phyloP scores from a whole-genome alignment of 169 alveolate species.

The Plasmodium vinckei region DNA sequence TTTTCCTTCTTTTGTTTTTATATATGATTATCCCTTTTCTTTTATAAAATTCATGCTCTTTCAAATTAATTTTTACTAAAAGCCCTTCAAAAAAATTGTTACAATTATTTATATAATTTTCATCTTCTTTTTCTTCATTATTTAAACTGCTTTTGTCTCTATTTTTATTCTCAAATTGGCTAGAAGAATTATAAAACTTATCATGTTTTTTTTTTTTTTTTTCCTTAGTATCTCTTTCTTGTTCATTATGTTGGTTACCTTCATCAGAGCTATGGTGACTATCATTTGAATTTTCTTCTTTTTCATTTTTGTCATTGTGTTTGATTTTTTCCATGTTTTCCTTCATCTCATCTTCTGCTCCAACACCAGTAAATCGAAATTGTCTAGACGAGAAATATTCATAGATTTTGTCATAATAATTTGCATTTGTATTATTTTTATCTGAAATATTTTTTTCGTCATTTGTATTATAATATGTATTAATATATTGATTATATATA shows the following conservation, averaged over 20 bases:
- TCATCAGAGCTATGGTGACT: background rate
- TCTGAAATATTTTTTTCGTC: background rate
- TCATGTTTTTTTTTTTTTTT: background rate
- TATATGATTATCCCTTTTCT: conserved; percentile 17
- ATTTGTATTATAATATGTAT: conserved; percentile 36
- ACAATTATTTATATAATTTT: background rate
- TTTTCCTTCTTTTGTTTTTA: background rate
- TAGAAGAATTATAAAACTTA: background rate
- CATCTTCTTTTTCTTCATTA: background rate
- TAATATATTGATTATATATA: conserved; percentile 48
- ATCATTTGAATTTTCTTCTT: background rate
- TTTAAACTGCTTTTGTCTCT: background rate
- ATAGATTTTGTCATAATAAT: conserved; percentile 60
- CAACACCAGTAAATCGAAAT: conserved; percentile 71
- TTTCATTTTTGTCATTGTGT: background rate
- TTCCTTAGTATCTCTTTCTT: background rate
- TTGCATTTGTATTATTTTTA: background rate
- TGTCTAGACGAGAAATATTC: conserved; percentile 23
- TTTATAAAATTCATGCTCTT: conserved; percentile 52
- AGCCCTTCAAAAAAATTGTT: conserved; percentile 53
- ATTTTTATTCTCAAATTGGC: background rate
- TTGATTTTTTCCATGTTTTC: conserved; percentile 48
- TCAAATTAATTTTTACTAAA: conserved; percentile 58
- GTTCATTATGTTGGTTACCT: background rate
- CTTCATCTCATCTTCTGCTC: conserved; percentile 71